phyloP scores from a whole-genome alignment of 306 rosid species.

The Begonia loranthoides region DNA sequence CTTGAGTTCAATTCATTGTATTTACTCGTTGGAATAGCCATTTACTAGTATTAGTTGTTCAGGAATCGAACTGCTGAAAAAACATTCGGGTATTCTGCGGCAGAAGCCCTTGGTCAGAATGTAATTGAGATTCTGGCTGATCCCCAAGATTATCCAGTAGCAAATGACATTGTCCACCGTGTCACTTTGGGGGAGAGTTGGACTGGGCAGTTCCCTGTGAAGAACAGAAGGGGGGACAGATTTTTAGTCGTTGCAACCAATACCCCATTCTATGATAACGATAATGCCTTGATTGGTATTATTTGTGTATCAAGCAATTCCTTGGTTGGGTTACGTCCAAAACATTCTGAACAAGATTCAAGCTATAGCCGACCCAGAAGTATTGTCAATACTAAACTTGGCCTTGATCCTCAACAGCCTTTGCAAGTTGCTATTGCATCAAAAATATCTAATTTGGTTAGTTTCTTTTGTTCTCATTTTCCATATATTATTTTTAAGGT shows the following conservation, averaged over 20 bases:
- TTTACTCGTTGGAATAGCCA: conserved; percentile 1
- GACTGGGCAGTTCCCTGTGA: conserved; percentile 81
- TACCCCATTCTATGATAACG: conserved; percentile 81
- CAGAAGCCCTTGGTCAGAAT: conserved; percentile 68
- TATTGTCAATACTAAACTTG: conserved; percentile 44
- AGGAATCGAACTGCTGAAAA: conserved; percentile 92
- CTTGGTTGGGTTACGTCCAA: conserved; percentile 20
- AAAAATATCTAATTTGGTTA: conserved; percentile 83
- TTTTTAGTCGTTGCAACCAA: conserved; percentile 39
- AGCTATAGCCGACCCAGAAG: conserved; percentile 28
- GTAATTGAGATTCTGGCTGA: conserved; percentile 55
- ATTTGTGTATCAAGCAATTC: conserved; percentile 71
- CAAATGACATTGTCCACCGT: conserved; percentile 34
- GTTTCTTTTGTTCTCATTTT: conserved; percentile 24
- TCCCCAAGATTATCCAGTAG: conserved; percentile 35
- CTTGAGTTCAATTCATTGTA: conserved; percentile 4
- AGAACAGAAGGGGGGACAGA: conserved; percentile 59
- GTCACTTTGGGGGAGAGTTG: conserved; percentile 75
- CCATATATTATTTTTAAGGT: conserved; percentile 19
- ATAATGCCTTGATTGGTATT: conserved; percentile 53
- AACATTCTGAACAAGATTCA: conserved; percentile 27
- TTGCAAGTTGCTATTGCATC: conserved; percentile 70
- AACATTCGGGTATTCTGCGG: conserved; percentile 69
- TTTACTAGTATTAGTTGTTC: conserved; percentile 19
- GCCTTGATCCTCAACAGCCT: conserved; percentile 85